Conservation (phyloP, 257 asterid genomes). For the Gentiana dahurica region DNA sequence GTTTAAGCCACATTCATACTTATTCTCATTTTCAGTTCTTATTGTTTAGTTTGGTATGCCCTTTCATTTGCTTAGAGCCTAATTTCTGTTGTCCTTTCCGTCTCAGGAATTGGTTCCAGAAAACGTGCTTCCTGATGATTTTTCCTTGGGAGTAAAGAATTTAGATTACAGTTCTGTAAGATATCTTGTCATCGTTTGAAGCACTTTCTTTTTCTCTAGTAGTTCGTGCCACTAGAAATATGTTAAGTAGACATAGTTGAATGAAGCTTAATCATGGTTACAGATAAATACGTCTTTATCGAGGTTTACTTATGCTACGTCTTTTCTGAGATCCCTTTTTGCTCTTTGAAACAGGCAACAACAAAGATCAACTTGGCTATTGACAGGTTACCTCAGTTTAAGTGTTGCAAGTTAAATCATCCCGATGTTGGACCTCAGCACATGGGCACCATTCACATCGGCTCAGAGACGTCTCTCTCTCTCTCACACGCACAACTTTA, state of each 20-base stretch:
- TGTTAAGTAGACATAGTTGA: background rate
- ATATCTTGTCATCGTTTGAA: slow-evolving; percentile 1
- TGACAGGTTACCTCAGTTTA: slow-evolving; percentile 62
- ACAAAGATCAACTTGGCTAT: slow-evolving; percentile 93
- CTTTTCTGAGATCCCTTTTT: slow-evolving; percentile 11
- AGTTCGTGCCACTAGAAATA: background rate
- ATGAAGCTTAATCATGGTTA: background rate
- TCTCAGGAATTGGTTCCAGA: slow-evolving; percentile 78
- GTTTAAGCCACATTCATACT: background rate
- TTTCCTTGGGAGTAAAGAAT: slow-evolving; percentile 46
- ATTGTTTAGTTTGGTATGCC: background rate
- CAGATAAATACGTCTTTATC: background rate
- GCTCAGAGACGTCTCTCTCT: slow-evolving; percentile 62
- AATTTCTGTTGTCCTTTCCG: slow-evolving; percentile 10
- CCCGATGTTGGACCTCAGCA: slow-evolving; percentile 85
- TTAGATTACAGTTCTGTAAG: slow-evolving; percentile 94
- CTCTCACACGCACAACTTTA: background rate
- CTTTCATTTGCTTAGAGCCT: background rate
- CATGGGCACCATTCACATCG: slow-evolving; percentile 90
- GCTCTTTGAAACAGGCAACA: slow-evolving; percentile 61
- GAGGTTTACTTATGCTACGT: slow-evolving; percentile 3
- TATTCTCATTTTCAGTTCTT: slow-evolving; percentile 4
- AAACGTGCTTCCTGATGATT: slow-evolving; percentile 66
- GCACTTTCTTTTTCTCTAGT: background rate
- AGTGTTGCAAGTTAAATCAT: slow-evolving; percentile 52